Conservation (phyloP, 2,329 filamentous ascomycete species). For the Ophiocordyceps camponoti-saundersi region DNA sequence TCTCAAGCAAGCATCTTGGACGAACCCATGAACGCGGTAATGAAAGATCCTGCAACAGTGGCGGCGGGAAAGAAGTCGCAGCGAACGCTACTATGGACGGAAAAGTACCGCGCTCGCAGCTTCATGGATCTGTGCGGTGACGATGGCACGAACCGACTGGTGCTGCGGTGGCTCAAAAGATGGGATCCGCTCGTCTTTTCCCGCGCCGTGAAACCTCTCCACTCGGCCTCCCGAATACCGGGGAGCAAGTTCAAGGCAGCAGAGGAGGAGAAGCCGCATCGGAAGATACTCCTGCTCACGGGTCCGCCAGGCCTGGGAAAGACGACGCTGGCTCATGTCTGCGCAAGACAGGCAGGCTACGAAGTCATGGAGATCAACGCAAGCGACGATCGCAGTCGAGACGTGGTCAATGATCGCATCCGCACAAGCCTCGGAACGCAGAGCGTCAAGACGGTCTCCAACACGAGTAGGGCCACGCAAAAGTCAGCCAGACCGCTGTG, state of each 20-base stretch:
- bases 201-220: slow-evolving; percentile 35
- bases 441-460: slow-evolving; percentile 64
- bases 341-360: slow-evolving; percentile 86
- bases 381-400: slow-evolving; percentile 78
- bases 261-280: slow-evolving; percentile 65
- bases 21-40: slow-evolving; percentile 11
- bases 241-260: slow-evolving; percentile 29
- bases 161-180: slow-evolving; percentile 81
- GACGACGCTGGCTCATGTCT: slow-evolving; percentile 91
- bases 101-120: slow-evolving; percentile 85
- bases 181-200: slow-evolving; percentile 94
- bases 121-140: slow-evolving; percentile 93
- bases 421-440: slow-evolving; percentile 86
- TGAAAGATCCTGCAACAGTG: background rate
- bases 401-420: slow-evolving; percentile 83
- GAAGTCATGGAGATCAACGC: slow-evolving; percentile 96
- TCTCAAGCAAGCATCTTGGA: slow-evolving; percentile 10
- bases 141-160: slow-evolving; percentile 78
- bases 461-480: slow-evolving; percentile 34
- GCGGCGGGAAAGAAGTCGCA: slow-evolving; percentile 20
- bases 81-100: slow-evolving; percentile 67
- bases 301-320: slow-evolving; percentile 90
- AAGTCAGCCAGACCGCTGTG: slow-evolving; percentile 78
- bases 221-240: slow-evolving; percentile 30
- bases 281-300: slow-evolving; percentile 78